A percentile compares a stretch with the other conserved stretches of the same genome.
These are phyloP conservation scores for Candida succiphila DNA, from an alignment of 805 yeast genomes.

Conservation along the genomic window DNA sequence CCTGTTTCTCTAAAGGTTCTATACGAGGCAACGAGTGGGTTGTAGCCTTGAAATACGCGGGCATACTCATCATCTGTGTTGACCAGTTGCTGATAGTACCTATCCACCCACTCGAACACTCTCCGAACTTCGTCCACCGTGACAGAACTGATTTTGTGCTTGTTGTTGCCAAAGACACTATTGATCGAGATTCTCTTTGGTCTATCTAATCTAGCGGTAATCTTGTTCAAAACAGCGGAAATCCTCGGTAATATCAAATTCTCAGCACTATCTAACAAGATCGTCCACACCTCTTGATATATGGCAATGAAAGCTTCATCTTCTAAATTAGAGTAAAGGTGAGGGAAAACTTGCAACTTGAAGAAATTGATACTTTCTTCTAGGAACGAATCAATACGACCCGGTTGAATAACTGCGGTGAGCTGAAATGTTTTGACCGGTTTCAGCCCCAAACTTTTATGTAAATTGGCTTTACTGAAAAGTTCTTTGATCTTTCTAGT, in stretches of 20 bases:
- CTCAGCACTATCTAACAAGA: constrained; percentile 60
- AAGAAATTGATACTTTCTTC: constrained; percentile 14
- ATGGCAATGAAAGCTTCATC: constrained; percentile 20
- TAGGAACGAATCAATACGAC: constrained; percentile 11
- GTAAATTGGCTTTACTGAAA: constrained; percentile 24
- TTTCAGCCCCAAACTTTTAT: constrained; percentile 11
- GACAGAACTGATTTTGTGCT: not conserved
- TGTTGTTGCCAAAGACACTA: not conserved
- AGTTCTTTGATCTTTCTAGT: constrained; percentile 44
- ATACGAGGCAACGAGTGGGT: constrained; percentile 11
- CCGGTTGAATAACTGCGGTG: not conserved
- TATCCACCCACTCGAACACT: constrained; percentile 17
- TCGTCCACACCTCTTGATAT: constrained; percentile 59
- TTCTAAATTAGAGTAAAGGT: constrained; percentile 19
- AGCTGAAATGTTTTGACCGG: constrained; percentile 10
- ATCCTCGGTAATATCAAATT: constrained; percentile 65
- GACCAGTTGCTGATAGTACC: constrained; percentile 1
- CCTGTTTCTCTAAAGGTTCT: constrained; percentile 7
- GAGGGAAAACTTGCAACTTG: constrained; percentile 13
- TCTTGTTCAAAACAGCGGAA: constrained; percentile 14
- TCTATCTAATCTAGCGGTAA: not conserved
- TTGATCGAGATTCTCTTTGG: constrained; percentile 1
- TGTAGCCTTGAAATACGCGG: not conserved
- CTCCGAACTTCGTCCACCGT: constrained; percentile 14
- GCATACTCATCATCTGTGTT: constrained; percentile 1